phyloP scores from a whole-genome alignment of 1,284 basidiomycete genomes.

The Rhodotorula mucilaginosa region DNA sequence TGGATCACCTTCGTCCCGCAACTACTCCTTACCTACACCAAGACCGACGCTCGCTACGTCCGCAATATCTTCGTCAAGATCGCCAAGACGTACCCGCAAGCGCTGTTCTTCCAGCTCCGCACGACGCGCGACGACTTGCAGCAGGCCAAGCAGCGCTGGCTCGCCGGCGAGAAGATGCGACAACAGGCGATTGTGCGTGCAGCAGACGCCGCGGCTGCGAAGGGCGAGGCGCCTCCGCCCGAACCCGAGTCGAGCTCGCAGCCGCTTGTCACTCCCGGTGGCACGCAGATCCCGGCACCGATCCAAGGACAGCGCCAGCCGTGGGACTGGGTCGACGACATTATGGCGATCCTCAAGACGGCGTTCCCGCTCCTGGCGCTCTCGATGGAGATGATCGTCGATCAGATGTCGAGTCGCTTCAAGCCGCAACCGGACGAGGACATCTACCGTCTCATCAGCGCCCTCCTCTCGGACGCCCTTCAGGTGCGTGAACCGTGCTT shows the following conservation, averaged over 20 bases:
- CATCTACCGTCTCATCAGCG: slow-evolving; percentile 85
- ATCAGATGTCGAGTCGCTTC: slow-evolving; percentile 89
- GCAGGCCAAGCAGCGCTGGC: slow-evolving; percentile 50
- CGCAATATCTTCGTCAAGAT: slow-evolving; percentile 84
- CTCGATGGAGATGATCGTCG: slow-evolving; percentile 95
- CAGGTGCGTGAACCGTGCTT: slow-evolving; percentile 43
- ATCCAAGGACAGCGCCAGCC: slow-evolving; percentile 51
- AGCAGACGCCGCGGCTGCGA: slow-evolving; percentile 54
- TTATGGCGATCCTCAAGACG: slow-evolving; percentile 91
- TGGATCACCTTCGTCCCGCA: slow-evolving; percentile 99
- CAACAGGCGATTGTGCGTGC: slow-evolving; percentile 39
- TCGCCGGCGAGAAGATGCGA: slow-evolving; percentile 9
- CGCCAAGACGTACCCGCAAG: slow-evolving; percentile 90
- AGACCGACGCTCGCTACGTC: slow-evolving; percentile 89
- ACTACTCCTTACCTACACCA: slow-evolving; percentile 82
- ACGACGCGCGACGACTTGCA: slow-evolving; percentile 86
- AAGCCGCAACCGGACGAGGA: slow-evolving; percentile 92
- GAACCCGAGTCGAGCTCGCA: slow-evolving; percentile 29
- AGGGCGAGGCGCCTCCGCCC: slow-evolving; percentile 52
- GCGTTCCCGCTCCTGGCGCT: slow-evolving; percentile 92
- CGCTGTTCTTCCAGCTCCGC: slow-evolving; percentile 91
- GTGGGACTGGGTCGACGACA: slow-evolving; percentile 91
- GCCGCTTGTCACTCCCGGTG: slow-evolving; percentile 18
- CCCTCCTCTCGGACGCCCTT: slow-evolving; percentile 67
- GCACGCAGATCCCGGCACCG: slow-evolving; percentile 21